A percentile compares a stretch with the other conserved stretches of the same genome.
phyloP scores from a whole-genome alignment of 1,284 basidiomycete species.

The Stygiomarasmius scandens region DNA sequence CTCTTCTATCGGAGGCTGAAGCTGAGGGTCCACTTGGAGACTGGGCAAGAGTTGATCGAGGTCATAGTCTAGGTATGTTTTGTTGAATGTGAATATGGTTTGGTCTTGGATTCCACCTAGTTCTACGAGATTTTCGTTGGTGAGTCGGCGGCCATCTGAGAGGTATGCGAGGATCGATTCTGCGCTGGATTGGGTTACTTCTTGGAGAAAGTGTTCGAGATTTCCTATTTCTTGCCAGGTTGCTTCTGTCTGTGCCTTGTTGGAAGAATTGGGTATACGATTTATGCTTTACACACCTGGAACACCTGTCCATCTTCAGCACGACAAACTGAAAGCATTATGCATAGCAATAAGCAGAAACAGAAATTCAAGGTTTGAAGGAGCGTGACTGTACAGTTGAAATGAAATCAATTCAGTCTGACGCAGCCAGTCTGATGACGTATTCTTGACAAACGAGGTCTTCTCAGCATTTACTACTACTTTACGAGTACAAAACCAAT shows the following conservation, averaged over 20 bases:
- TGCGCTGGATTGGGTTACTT: slow-evolving; percentile 67
- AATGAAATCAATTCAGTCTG: no score
- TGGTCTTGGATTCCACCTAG: slow-evolving; percentile 72
- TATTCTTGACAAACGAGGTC: no score
- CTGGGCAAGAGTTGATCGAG: slow-evolving; percentile 61
- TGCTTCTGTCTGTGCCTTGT: slow-evolving; percentile 68
- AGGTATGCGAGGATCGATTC: slow-evolving; percentile 75
- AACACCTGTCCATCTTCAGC: slow-evolving; percentile 71
- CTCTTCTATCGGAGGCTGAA: slow-evolving; percentile 40
- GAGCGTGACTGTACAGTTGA: no score
- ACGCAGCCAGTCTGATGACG: no score
- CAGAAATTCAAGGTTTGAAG: no score
- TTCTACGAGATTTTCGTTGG: slow-evolving; percentile 70
- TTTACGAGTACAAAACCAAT: no score
- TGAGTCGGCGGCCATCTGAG: slow-evolving; percentile 71
- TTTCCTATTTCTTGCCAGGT: slow-evolving; percentile 74
- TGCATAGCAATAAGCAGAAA: not conserved
- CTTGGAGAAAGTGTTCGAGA: slow-evolving; percentile 66
- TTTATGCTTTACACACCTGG: slow-evolving; percentile 45
- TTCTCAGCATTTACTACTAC: no score
- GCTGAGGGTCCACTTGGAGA: slow-evolving; percentile 57
- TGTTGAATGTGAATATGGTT: slow-evolving; percentile 82
- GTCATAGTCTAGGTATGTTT: slow-evolving; percentile 70
- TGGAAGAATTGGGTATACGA: no score
- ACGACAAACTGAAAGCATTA: slow-evolving; percentile 74